Conservation (phyloP, 768 basidiomycete species). For the Rubroboletus pulcherrimus region DNA sequence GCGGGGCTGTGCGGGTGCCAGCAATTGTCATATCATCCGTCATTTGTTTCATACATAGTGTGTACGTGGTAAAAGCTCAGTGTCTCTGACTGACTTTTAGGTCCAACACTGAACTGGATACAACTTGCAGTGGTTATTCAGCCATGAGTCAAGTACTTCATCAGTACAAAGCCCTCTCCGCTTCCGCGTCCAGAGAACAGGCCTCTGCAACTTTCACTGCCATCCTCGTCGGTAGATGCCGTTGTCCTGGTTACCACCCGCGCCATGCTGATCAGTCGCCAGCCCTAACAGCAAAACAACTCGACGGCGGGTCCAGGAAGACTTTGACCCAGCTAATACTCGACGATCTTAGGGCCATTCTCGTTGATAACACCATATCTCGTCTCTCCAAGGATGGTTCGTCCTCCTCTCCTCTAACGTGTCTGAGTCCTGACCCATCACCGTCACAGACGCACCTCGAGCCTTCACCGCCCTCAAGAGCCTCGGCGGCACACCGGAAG, state of each 20-base stretch:
- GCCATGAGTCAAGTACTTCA: slow-evolving; percentile 15
- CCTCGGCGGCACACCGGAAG: slow-evolving; percentile 66
- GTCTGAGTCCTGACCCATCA: background rate
- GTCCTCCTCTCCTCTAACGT: slow-evolving; percentile 5
- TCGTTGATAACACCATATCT: slow-evolving; percentile 38
- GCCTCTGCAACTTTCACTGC: slow-evolving; percentile 8
- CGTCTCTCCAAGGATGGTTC: slow-evolving; percentile 56
- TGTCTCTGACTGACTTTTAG: background rate
- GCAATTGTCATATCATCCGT: background rate
- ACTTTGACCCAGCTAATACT: slow-evolving; percentile 57
- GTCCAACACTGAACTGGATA: background rate
- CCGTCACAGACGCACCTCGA: slow-evolving; percentile 53
- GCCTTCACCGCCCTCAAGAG: slow-evolving; percentile 73
- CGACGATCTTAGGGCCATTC: slow-evolving; percentile 48
- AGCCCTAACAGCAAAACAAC: slow-evolving; percentile 16
- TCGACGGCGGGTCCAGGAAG: slow-evolving; percentile 43
- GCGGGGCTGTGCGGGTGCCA: slow-evolving; percentile 17
- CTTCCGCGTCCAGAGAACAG: slow-evolving; percentile 4
- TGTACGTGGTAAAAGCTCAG: background rate
- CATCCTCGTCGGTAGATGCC: slow-evolving; percentile 12
- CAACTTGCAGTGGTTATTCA: background rate
- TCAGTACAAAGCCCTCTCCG: slow-evolving; percentile 19
- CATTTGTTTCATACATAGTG: background rate
- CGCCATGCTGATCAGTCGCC: slow-evolving; percentile 4
- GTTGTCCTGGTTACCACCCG: slow-evolving; percentile 5